A percentile compares a stretch with the other conserved stretches of the same genome.
These are phyloP conservation scores for Macrocybe gigantea DNA, from an alignment of 768 basidiomycete species.

Conservation along the genomic window DNA sequence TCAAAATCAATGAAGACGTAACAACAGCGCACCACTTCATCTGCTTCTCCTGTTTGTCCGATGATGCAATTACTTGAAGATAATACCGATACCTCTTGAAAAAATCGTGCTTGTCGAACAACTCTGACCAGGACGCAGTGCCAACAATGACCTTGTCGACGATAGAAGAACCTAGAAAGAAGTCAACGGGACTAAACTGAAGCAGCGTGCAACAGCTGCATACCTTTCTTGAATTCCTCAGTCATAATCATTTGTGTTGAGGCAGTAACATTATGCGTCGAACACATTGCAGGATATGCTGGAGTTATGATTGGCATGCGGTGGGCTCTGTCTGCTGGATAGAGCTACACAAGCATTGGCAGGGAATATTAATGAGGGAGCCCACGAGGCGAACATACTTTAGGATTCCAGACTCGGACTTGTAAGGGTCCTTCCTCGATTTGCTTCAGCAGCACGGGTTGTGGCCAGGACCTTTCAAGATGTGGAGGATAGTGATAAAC, in stretches of 20 bases:
- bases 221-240: constrained; percentile 91
- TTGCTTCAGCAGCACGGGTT: constrained; percentile 94
- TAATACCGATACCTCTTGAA: constrained; percentile 97
- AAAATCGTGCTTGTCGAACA: constrained; percentile 96
- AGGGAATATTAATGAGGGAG: constrained; percentile 2
- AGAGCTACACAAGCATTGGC: constrained; percentile 46
- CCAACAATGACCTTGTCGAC: constrained; percentile 89
- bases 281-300: constrained; percentile 98
- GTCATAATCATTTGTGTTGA: constrained; percentile 97
- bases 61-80: constrained; percentile 91
- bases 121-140: constrained; percentile 80
- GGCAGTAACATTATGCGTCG: constrained; percentile 95
- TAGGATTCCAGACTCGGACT: constrained; percentile 97
- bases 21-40: constrained; percentile 74
- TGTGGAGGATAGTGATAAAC: constrained; percentile 3
- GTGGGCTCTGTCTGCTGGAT: constrained; percentile 89
- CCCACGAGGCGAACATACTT: constrained; percentile 36
- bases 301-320: constrained; percentile 99
- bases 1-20: neutral
- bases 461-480: constrained; percentile 86
- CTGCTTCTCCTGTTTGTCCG: constrained; percentile 76
- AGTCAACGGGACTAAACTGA: constrained; percentile 6
- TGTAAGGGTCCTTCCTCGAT: constrained; percentile 93
- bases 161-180: constrained; percentile 74
- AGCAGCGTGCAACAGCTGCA: neutral